Conservation (phyloP, 1,139 yeast species). For the Magnusiomyces clavatus region DNA sequence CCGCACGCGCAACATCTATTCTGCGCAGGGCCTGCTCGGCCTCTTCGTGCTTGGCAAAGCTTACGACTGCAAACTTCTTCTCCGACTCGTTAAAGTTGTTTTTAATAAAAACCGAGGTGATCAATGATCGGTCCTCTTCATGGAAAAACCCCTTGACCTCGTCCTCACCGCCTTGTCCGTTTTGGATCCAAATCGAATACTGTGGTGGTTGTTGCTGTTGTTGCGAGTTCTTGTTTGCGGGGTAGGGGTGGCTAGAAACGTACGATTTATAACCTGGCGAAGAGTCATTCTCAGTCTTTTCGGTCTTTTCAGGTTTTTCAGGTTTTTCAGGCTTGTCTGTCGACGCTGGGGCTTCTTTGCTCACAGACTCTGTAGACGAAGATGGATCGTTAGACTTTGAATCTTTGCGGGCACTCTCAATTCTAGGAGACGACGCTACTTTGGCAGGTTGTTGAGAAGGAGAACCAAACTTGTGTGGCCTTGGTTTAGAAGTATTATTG, state of each 20-base stretch:
- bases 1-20: constrained; percentile 24
- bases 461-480: neutral
- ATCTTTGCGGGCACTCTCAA: constrained; percentile 3
- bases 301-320: neutral
- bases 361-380: constrained; percentile 10
- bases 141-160: constrained; percentile 29
- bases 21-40: constrained; percentile 32
- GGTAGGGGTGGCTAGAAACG: neutral
- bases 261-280: neutral
- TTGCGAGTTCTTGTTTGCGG: constrained; percentile 13
- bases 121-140: constrained; percentile 28
- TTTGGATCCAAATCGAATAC: constrained; percentile 30
- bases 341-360: constrained; percentile 8
- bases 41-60: constrained; percentile 31
- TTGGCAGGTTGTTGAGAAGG: neutral
- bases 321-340: constrained; percentile 5
- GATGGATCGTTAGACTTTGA: neutral
- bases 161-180: constrained; percentile 30
- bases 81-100: constrained; percentile 23
- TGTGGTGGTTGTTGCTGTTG: too few species aligned
- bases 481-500: neutral
- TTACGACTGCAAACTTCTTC: constrained; percentile 33
- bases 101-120: constrained; percentile 29
- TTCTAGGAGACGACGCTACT: neutral
- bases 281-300: neutral